A percentile compares a stretch with the other conserved stretches of the same genome.
Evolutionary conservation across 1,284 basidiomycete species (phyloP).

Genomic region (Pseudozyma tsukubaensis): DNA sequence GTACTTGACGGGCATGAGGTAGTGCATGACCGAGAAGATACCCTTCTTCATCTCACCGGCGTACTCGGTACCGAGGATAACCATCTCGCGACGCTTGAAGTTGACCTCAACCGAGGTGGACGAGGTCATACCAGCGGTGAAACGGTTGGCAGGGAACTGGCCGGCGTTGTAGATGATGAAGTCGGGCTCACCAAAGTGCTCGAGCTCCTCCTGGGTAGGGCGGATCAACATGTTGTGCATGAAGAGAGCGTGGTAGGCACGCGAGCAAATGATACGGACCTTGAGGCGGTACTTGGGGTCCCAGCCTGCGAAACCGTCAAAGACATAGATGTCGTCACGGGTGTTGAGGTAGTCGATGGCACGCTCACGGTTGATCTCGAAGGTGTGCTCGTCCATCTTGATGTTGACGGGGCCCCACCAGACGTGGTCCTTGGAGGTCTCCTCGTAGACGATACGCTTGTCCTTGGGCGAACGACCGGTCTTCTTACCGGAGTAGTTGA

Average conservation of each 20-base stretch:
- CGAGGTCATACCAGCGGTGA: slow-evolving; percentile 99
- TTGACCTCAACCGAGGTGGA: slow-evolving; percentile 99
- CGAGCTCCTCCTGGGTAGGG: slow-evolving; percentile 92
- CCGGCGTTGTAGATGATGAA: slow-evolving; percentile 99
- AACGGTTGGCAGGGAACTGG: slow-evolving; percentile 99
- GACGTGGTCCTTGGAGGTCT: slow-evolving; percentile 95
- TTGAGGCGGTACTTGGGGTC: slow-evolving; percentile 99
- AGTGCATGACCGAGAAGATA: slow-evolving; percentile 99
- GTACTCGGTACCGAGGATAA: slow-evolving; percentile 99
- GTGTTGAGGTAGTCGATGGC: slow-evolving; percentile 99
- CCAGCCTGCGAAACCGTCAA: slow-evolving; percentile 97
- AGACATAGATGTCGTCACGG: slow-evolving; percentile 94
- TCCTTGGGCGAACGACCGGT: slow-evolving; percentile 98
- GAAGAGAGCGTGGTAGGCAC: slow-evolving; percentile 99
- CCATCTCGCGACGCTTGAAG: slow-evolving; percentile 99
- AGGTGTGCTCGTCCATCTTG: slow-evolving; percentile 97
- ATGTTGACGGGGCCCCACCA: slow-evolving; percentile 99
- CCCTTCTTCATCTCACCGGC: slow-evolving; percentile 99
- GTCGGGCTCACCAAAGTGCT: slow-evolving; percentile 96
- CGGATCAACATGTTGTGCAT: slow-evolving; percentile 97
- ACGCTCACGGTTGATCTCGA: slow-evolving; percentile 99
- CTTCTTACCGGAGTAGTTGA: slow-evolving; percentile 99
- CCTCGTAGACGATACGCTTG: slow-evolving; percentile 99
- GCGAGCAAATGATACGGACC: slow-evolving; percentile 97
- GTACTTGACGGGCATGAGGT: slow-evolving; percentile 98